phyloP scores from a whole-genome alignment of 768 basidiomycete genomes.

The Boletus tomentosulus region DNA sequence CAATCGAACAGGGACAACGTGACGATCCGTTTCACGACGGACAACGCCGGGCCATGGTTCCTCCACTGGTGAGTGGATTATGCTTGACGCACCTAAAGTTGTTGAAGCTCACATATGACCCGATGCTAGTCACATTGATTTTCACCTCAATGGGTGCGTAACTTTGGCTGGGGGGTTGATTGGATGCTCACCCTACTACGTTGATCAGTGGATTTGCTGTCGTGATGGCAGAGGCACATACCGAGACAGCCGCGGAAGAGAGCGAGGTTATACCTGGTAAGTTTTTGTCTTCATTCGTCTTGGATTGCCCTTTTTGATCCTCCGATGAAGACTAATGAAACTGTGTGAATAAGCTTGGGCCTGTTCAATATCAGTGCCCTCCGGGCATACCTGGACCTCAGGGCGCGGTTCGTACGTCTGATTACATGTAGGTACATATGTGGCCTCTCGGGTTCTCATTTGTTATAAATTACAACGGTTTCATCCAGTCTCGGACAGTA shows the following conservation, averaged over 20 bases:
- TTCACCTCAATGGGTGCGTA: slow-evolving; percentile 18
- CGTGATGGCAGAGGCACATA: slow-evolving; percentile 26
- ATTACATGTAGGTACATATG: too few species aligned
- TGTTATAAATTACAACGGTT: too few species aligned
- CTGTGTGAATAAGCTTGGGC: too few species aligned
- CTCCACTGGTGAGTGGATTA: slow-evolving; percentile 18
- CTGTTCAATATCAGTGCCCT: too few species aligned
- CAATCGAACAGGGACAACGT: slow-evolving; percentile 36
- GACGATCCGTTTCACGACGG: slow-evolving; percentile 57
- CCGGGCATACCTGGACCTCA: too few species aligned
- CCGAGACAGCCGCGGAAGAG: slow-evolving; percentile 9
- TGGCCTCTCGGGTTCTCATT: too few species aligned
- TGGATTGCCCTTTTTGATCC: too few species aligned
- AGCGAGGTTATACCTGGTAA: slow-evolving; percentile 19
- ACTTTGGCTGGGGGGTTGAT: neutral
- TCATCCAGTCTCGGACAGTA: too few species aligned
- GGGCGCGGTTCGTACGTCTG: too few species aligned
- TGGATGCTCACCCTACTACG: too few species aligned
- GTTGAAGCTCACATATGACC: neutral
- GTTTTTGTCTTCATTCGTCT: neutral
- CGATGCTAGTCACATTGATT: slow-evolving; percentile 18
- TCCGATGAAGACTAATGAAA: too few species aligned
- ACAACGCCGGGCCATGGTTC: slow-evolving; percentile 45
- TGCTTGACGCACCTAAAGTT: too few species aligned
- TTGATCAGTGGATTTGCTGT: slow-evolving; percentile 29